Base-by-base conservation (phyloP, 2,329 filamentous ascomycete genomes). In the Podosphaera xanthii region DNA sequence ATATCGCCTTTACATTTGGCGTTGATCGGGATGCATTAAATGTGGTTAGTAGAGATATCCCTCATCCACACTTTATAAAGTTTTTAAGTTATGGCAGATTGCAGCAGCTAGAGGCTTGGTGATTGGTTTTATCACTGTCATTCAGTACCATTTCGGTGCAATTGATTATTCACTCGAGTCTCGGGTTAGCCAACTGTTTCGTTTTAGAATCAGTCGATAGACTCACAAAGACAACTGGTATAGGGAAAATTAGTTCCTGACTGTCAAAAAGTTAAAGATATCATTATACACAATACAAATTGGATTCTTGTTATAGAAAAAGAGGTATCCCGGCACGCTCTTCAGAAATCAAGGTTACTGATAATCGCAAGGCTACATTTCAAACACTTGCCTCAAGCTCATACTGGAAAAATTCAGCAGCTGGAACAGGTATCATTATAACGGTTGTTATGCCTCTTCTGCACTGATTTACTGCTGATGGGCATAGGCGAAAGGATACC, bases 221-320 rank as follows among this genome's bases (percentile, higher is more conserved):
- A 30, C 14, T 34, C 4, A 40, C 4, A 44, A 42, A 38, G 46
- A 60, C 12, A 60, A 33, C 3, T 35, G 48, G 35, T 3, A 0
- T 49, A 85, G 78, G 83, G 84, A 0, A 71, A 77, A 4, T 71
- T 83, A 0, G 73, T 91, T 7, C 84, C 85, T 0, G 71, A 72
- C 5, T 63, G 75, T 2, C 72, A 71, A 57, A 74, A 76, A 0
- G 72, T 83, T 10, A 70, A 74, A 0, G 67, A 67, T 2, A 64
- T 86, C 1, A 69, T 80, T 46, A 69, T 83, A n/a, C 67, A 69
- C 0, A 61, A 65, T 0, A 70, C 77, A 1, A 72, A 72, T 59
- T 89, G 83, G 84, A 72, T 90, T 50, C 71, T 91, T 0, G 77
- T 91, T 0, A 77, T 91, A 58, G 87, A 92, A 67, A 91, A 92